Evolutionary conservation across 768 basidiomycete genomes (phyloP).

Genomic region (Mycena olivaceomarginata): DNA sequence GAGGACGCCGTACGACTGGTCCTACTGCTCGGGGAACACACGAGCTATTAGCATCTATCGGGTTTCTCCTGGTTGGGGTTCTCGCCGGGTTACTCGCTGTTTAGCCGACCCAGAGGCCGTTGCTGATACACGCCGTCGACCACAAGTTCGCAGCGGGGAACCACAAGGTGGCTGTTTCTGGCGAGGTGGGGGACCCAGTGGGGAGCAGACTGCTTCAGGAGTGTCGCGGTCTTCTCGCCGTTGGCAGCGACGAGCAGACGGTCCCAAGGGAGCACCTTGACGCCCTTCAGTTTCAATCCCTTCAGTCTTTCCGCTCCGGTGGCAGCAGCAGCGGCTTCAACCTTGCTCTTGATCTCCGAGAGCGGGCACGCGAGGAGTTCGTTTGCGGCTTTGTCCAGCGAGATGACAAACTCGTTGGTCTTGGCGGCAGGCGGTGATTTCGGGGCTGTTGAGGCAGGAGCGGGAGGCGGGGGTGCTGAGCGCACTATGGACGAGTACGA

Average conservation of each 20-base stretch:
- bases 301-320: background rate
- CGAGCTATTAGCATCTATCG: no score
- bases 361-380: slow-evolving; percentile 7
- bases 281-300: slow-evolving; percentile 3
- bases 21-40: no score
- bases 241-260: slow-evolving; percentile 9
- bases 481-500: slow-evolving; percentile 2
- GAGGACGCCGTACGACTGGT: no score
- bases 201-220: slow-evolving; percentile 5
- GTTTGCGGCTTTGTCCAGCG: background rate
- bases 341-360: slow-evolving; percentile 6
- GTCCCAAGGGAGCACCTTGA: background rate
- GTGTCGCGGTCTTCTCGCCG: slow-evolving; percentile 10
- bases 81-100: no score
- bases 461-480: background rate
- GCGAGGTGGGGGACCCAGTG: slow-evolving; percentile 7
- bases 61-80: no score
- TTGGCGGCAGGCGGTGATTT: background rate
- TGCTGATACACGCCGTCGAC: slow-evolving; percentile 17
- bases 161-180: background rate
- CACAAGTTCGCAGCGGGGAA: background rate
- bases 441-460: background rate
- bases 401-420: background rate
- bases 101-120: no score
- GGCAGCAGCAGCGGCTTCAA: slow-evolving; percentile 1